Evolutionary conservation across 2,329 filamentous ascomycete species (phyloP), one percentile per base, ranked within the genome.

Genomic region (Ceratocystis albifundus): DNA sequence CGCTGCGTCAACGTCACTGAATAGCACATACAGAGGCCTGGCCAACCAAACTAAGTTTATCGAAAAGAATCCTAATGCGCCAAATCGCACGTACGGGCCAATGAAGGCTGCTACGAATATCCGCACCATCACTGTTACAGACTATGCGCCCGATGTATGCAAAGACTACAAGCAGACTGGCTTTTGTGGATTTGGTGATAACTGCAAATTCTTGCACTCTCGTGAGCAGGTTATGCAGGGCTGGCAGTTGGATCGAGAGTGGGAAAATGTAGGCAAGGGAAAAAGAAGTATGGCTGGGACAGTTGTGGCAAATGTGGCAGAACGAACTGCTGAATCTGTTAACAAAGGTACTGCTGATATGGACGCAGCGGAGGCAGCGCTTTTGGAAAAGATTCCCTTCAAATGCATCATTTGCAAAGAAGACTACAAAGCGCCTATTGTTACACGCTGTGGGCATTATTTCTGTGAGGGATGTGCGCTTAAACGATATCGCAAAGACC

Each of bases 171-270:
- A 93, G 71, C 83, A 89, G 71, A 94, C 87, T 0, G 88, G 88
- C 0, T 86, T 85, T 73, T 88, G 84, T 70, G 83, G 75, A 0
- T 76, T 76, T 45, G 73, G 88, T 32, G 89, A 94, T 73, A 86
- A 81, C 69, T 96, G 92, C 78, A 96, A 91, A 72, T 94, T 86
- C 73, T 73, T 90, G 0, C 89, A 94, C 72, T 84, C 84, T 4
- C 80, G 89, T 67, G 87, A 89, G 71, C 88, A 90, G 74, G 88
- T 90, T 73, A 90, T 93, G 71, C 88, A 92, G 73, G 94, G 94
- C 2, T 99, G 94, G 94, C 90, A 97, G 74, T 80, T 99, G 3
- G 94, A 99, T 75, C 82, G 83, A 64, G 93, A 97, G 62, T 99
- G 94, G 94, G 94, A 99, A 73, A 87, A 84, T 45, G 85, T 87